Conservation (phyloP, 2,329 filamentous ascomycete species). For the Penicillium thymicola region DNA sequence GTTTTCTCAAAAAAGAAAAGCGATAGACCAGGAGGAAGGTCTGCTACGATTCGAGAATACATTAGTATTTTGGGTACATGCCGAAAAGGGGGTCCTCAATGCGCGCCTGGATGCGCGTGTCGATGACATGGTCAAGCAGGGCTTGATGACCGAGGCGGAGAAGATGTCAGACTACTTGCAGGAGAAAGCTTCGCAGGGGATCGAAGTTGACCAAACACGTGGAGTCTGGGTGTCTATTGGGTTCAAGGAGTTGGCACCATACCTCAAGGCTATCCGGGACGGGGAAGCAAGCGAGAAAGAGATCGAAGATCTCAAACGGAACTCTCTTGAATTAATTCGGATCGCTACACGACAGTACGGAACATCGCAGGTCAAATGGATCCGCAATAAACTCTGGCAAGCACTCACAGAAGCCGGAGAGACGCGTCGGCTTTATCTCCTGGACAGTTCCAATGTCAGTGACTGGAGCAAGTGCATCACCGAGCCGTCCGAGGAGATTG, state of each 20-base stretch:
- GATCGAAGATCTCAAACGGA: slow-evolving; percentile 54
- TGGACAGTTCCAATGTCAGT: slow-evolving; percentile 71
- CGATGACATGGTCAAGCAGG: slow-evolving; percentile 73
- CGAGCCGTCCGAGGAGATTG: slow-evolving; percentile 60
- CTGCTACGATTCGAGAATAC: slow-evolving; percentile 53
- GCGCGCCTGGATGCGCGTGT: slow-evolving; percentile 72
- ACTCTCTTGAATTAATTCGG: slow-evolving; percentile 72
- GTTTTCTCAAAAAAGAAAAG: slow-evolving; percentile 34
- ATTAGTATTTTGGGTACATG: slow-evolving; percentile 83
- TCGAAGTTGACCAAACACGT: slow-evolving; percentile 64
- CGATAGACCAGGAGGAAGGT: slow-evolving; percentile 24
- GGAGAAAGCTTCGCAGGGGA: slow-evolving; percentile 47
- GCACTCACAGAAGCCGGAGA: slow-evolving; percentile 57
- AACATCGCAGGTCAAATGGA: slow-evolving; percentile 80
- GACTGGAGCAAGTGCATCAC: slow-evolving; percentile 64
- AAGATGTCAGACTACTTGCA: slow-evolving; percentile 51
- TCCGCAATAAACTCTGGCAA: slow-evolving; percentile 74
- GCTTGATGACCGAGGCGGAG: slow-evolving; percentile 61
- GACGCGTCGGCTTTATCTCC: slow-evolving; percentile 64
- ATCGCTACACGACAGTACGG: slow-evolving; percentile 84
- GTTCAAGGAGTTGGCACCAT: slow-evolving; percentile 83
- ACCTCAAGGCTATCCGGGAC: slow-evolving; percentile 52
- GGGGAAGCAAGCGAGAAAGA: slow-evolving; percentile 32
- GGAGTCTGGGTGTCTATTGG: slow-evolving; percentile 98
- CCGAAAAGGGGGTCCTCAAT: slow-evolving; percentile 65